Evolutionary conservation across 2,329 filamentous ascomycete genomes (phyloP), one percentile per base, ranked within the genome.

Genomic region (Epichloe sp.): DNA sequence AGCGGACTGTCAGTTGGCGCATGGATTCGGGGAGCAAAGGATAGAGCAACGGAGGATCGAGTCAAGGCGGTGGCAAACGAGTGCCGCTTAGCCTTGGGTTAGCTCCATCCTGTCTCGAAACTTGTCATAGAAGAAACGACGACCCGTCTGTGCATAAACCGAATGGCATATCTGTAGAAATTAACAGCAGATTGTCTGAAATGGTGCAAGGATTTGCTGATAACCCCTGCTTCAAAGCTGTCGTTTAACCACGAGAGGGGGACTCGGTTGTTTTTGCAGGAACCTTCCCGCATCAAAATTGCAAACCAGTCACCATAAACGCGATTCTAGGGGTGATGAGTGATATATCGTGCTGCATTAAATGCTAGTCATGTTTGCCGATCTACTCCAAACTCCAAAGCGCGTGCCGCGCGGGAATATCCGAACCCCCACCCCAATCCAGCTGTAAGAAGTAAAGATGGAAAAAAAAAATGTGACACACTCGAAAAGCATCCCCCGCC

Each of bases 51-150:
- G 0, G 78, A 80, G 53, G 65, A 67, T 11, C 66, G 75, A 26
- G 69, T 80, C 23, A 71, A 70, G 61, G 62, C 63, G n/a, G 60
- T 75, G 17, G 71, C 70, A 0, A 63, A 66, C 8, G 76, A 79
- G 59, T 75, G 72, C 55, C 57, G 72, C 55, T 57, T 73, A 17
- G 52, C 46, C 17, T 47, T 51, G 48, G 12, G 41, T 23, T 47
- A 49, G 41, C n/a, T 53, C 15, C 37, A 19, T 17, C 10, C 11
- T 17, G 48, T 49, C 19, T 26, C 11, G 10, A 31, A 4, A 31
- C 6, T 21, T 4, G 31, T n/a, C 11, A 31, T 12, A 15, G n/a
- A 38, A 46, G 34, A 31, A 14, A 17, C 34, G n/a, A n/a, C 2
- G n/a, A n/a, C 2, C 14, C 21, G 38, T 26, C 34, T 26, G 44